Conservation (phyloP, 495 filamentous ascomycete genomes). For the Aspergillus taichungensis region DNA sequence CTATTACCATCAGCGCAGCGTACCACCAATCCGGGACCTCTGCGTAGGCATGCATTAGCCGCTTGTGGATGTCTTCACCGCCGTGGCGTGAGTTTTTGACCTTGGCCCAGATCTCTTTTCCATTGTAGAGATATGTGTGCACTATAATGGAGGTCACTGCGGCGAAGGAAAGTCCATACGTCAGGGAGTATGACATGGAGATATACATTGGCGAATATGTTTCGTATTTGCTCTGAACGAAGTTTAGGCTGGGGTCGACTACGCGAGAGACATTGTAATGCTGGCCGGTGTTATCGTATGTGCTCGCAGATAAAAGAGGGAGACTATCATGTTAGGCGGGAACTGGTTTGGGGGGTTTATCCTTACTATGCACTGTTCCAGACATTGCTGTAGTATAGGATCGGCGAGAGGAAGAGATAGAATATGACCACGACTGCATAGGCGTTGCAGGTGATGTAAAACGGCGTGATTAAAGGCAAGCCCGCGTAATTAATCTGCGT, state of each 20-base stretch:
- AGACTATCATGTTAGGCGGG: constrained; percentile 16
- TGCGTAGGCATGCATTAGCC: constrained; percentile 20
- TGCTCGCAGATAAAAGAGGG: constrained; percentile 49
- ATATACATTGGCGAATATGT: constrained; percentile 56
- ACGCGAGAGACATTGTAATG: constrained; percentile 48
- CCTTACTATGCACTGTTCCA: constrained; percentile 43
- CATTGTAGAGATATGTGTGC: constrained; percentile 50
- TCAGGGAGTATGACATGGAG: constrained; percentile 53
- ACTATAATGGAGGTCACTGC: constrained; percentile 50
- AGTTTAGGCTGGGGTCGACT: constrained; percentile 39
- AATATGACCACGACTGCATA: constrained; percentile 46
- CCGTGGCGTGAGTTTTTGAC: constrained; percentile 43
- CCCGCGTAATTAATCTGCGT: constrained; percentile 43
- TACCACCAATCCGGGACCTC: constrained; percentile 35
- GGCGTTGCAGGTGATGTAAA: constrained; percentile 54
- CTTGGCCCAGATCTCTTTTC: constrained; percentile 48
- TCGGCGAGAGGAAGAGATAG: constrained; percentile 47
- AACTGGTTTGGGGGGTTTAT: constrained; percentile 30
- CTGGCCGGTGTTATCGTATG: constrained; percentile 53
- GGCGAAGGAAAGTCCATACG: constrained; percentile 56
- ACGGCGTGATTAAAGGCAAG: constrained; percentile 48
- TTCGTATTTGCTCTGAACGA: constrained; percentile 47
- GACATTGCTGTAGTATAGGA: constrained; percentile 42
- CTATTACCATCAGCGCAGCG: constrained; percentile 60
- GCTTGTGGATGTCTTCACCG: constrained; percentile 39